A percentile compares a stretch with the other conserved stretches of the same genome.
Evolutionary conservation across 2,329 filamentous ascomycete genomes (phyloP).

Genomic region (Sporothrix brasiliensis): DNA sequence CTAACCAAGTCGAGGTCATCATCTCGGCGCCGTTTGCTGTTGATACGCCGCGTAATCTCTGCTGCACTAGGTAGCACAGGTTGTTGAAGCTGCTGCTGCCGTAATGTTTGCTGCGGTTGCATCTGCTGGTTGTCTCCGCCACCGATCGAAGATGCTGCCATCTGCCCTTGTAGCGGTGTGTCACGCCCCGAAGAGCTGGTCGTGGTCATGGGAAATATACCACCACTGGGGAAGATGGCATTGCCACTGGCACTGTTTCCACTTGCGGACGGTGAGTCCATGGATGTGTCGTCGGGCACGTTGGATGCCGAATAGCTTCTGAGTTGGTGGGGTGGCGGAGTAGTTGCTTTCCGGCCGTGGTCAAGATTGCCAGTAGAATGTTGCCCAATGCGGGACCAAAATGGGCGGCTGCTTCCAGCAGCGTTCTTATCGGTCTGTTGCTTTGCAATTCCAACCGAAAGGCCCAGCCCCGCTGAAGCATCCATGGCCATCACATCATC

Average conservation of each 20-base stretch:
- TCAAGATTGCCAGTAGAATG: conserved; percentile 49
- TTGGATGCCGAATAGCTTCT: conserved; percentile 54
- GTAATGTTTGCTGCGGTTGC: conserved; percentile 37
- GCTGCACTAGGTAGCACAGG: conserved; percentile 61
- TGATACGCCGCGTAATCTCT: conserved; percentile 76
- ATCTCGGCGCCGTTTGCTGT: conserved; percentile 73
- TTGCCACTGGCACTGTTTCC: conserved; percentile 24
- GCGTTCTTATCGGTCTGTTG: conserved; percentile 68
- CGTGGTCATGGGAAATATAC: conserved; percentile 40
- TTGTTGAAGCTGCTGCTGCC: conserved; percentile 1
- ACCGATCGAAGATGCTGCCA: neutral
- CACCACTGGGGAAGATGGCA: conserved; percentile 36
- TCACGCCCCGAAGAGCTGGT: conserved; percentile 45
- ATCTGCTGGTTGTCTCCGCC: conserved; percentile 34
- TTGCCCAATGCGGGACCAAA: conserved; percentile 62
- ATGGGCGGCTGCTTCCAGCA: conserved; percentile 68
- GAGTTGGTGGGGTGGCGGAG: conserved; percentile 25
- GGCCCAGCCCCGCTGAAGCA: conserved; percentile 41
- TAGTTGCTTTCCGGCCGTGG: conserved; percentile 51
- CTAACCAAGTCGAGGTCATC: conserved; percentile 87
- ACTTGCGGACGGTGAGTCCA: conserved; percentile 27
- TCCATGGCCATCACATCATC: conserved; percentile 71
- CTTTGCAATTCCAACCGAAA: conserved; percentile 69
- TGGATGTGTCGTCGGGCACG: conserved; percentile 47
- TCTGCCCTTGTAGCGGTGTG: conserved; percentile 44